Base-by-base conservation (phyloP, 768 basidiomycete species). In the Stropharia rugosoannulata region DNA sequence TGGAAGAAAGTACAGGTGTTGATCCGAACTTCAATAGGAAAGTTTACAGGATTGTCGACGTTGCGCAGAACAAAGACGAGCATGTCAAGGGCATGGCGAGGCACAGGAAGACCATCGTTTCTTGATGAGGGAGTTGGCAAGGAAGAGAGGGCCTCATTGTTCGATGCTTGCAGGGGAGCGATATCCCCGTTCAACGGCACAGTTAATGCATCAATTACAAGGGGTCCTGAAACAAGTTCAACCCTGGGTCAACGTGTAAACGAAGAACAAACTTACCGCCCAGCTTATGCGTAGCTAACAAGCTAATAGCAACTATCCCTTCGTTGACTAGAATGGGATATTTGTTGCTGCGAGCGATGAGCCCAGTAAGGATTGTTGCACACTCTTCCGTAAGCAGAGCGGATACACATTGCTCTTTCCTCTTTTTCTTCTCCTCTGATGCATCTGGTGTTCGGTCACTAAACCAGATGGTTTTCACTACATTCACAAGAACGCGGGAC, bases 291-390 rank as follows among this genome's bases (percentile, higher is more conserved):
- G 85, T 85, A 51, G 85, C 85, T 55, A 98, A 70, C 48, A 98
- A 68, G 40, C 87, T 90, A 57, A 96, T 71, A 4, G 91, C 90
- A 41, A 97, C 83, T 18, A 95, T 77, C 2, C 88, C 91, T 69
- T 98, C 96, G 62, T 94, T 96, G 51, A 97, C 81, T 32, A 98
- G 77, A 39, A 93, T 76, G 1, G 91, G 88, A 66, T 93, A 93
- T 66, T 86, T 88, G 59, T 79, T 83, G 65, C 91, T 92, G 58
- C 87, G 80, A 22, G 83, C 82, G 15, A 95, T 76, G 54, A 97
- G 82, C 53, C 80, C 83, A 1, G 85, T 81, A 32, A 98, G 76
- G 25, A 84, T 80, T 3, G 77, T 76, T 0, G 83, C 81, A 55
- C 81, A 83, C 15, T 83, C 77, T n/a, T 72, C 66, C 12, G 76